Evolutionary conservation across 306 rosid genomes (phyloP).

Genomic region (Carpinus fangiana): DNA sequence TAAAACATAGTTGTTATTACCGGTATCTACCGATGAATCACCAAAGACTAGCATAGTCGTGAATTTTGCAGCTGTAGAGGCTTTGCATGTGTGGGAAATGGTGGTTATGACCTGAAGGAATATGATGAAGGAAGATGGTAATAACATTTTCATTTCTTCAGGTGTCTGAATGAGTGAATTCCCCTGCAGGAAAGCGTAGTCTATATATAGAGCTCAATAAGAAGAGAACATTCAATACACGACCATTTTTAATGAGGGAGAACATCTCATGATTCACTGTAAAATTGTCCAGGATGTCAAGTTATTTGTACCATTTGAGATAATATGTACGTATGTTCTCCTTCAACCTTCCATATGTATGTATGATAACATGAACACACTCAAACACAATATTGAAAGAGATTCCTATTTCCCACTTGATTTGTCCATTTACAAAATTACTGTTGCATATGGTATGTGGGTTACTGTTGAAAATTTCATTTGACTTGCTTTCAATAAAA

Average conservation of each 20-base stretch:
- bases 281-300: neutral
- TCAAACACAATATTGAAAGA: too few relatives aligned
- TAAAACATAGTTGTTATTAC: slow-evolving; percentile 59
- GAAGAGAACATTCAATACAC: neutral
- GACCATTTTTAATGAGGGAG: neutral
- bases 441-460: too few relatives aligned
- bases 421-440: too few relatives aligned
- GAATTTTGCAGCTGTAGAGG: slow-evolving; percentile 31
- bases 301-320: neutral
- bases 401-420: too few relatives aligned
- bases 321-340: too few relatives aligned
- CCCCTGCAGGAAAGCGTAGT: neutral
- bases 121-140: slow-evolving; percentile 9
- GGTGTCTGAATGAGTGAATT: neutral
- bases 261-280: neutral
- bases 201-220: neutral
- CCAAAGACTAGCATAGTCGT: slow-evolving; percentile 63
- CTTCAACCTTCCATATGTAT: too few relatives aligned
- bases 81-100: slow-evolving; percentile 28
- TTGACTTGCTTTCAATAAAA: too few relatives aligned
- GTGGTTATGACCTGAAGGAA: slow-evolving; percentile 28
- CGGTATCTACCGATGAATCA: slow-evolving; percentile 61
- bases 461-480: too few relatives aligned
- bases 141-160: neutral
- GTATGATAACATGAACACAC: too few relatives aligned